Percentiles rank a stretch among this genome's conserved stretches.
Conservation (phyloP, 202 grass and related monocot genomes). For the Panicum hallii region DNA sequence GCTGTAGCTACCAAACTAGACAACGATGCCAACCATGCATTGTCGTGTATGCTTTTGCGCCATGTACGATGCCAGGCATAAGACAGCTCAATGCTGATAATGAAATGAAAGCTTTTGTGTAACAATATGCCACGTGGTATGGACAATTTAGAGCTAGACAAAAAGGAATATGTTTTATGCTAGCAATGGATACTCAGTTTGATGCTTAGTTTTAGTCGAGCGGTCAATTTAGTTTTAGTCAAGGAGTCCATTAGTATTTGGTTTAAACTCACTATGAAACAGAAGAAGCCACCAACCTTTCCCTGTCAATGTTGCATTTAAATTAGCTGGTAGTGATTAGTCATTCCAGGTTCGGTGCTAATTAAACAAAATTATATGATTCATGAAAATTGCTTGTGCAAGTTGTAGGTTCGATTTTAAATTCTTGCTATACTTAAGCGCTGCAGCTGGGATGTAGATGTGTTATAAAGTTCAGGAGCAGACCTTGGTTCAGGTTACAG, state of each 20-base stretch:
- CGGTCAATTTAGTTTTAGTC: neutral
- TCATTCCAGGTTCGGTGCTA: neutral
- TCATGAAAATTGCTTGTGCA: constrained; percentile 4
- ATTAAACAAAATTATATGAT: neutral
- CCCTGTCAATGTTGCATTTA: constrained; percentile 37
- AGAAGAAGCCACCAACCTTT: constrained; percentile 38
- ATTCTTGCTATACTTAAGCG: neutral
- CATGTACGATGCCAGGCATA: constrained; percentile 21
- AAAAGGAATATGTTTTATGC: neutral
- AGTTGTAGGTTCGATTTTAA: neutral
- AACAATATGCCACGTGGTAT: neutral
- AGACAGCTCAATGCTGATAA: constrained; percentile 17
- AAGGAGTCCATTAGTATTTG: neutral
- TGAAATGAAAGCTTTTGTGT: constrained; percentile 12
- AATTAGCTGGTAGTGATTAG: neutral
- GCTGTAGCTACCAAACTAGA: neutral
- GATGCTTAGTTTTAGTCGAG: constrained; percentile 10
- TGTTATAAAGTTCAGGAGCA: neutral
- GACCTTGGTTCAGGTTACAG: neutral
- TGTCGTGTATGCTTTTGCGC: constrained; percentile 16
- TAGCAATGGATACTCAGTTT: neutral
- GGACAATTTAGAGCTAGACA: constrained; percentile 9
- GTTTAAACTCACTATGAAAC: constrained; percentile 31
- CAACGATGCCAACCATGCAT: neutral
- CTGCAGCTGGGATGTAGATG: neutral